Base-by-base conservation (phyloP, 441 rosid species). In the Arabidopsis hybrid region DNA sequence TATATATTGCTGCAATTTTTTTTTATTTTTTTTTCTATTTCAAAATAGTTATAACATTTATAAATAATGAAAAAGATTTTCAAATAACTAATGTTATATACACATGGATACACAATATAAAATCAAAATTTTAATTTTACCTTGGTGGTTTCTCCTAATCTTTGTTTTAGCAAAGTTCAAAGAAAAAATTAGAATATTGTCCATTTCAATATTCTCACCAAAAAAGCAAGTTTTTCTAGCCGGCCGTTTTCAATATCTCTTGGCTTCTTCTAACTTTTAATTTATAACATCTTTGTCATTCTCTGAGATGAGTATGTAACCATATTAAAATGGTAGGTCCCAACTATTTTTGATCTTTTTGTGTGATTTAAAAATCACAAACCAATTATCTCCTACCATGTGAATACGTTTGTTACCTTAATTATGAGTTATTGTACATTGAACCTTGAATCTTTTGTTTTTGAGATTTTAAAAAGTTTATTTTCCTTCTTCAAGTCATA, bases 261-360 rank as follows among this genome's bases (percentile, higher is more conserved):
- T 74, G 63, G 61, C 69, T 40, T 67, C 34, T 67, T 67, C 31
- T 51, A 60, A 60, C 73, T 74, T 66, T 60, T 26, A 40, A 67
- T 51, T 74, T 74, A 59, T 12, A 38, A 50, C 35, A 73, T 45
- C 42, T 74, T 67, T 74, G 68, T 74, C 60, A 74, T 60, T 74
- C 62, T 60, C 40, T 60, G 57, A 60, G 55, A 40, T 42, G 36
- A 40, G 26, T 65, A 14, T 39, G 55, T 58, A 74, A 38, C 67
- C 35, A 11, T 43, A 57, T 50, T 39, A 11, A 47, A 67, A 29
- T 62, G 36, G 29, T 60, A 38, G 67, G 67, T 47, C 67, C 40
- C 11, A 7, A 56, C 9, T 16, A 2, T 14, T 55, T 57, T 46
- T 26, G 14, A 32, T 63, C 51, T 63, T 2, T 11, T 72, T 39